phyloP scores from a whole-genome alignment of 495 filamentous ascomycete genomes.

The Podospora anserina region DNA sequence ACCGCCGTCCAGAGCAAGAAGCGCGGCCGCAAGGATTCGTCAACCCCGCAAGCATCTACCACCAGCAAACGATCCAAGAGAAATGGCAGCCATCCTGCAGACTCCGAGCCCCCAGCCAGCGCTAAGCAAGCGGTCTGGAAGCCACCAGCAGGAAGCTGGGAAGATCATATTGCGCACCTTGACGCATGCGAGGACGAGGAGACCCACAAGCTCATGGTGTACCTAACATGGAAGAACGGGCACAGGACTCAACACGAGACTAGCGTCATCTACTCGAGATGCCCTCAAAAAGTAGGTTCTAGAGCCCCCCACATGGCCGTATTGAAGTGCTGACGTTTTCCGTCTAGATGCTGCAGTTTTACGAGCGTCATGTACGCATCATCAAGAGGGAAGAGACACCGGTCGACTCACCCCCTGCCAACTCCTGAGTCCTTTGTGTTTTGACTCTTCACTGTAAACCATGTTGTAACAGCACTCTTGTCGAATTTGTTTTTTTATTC shows the following conservation, averaged over 20 bases:
- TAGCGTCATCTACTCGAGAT: slow-evolving; percentile 52
- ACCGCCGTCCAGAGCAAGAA: slow-evolving; percentile 44
- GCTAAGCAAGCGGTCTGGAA: slow-evolving; percentile 42
- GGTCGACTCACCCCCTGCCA: background rate
- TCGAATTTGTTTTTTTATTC: background rate
- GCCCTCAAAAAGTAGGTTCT: slow-evolving; percentile 55
- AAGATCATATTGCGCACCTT: slow-evolving; percentile 52
- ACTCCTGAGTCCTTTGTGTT: background rate
- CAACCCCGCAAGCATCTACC: slow-evolving; percentile 26
- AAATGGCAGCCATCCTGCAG: slow-evolving; percentile 37
- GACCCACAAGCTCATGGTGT: slow-evolving; percentile 46
- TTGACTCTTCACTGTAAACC: background rate
- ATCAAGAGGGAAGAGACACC: slow-evolving; percentile 30
- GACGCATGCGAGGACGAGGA: slow-evolving; percentile 57
- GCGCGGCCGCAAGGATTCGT: slow-evolving; percentile 40
- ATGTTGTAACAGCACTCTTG: background rate
- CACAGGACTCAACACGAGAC: slow-evolving; percentile 59
- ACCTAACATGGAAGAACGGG: slow-evolving; percentile 55
- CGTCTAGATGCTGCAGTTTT: slow-evolving; percentile 57
- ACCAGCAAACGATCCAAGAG: slow-evolving; percentile 37
- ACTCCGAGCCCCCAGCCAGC: slow-evolving; percentile 37
- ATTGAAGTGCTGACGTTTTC: slow-evolving; percentile 9
- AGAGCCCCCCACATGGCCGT: background rate
- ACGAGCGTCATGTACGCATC: slow-evolving; percentile 56
- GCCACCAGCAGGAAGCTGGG: slow-evolving; percentile 57